A percentile compares a stretch with the other conserved stretches of the same genome.
These are phyloP conservation scores for Wickerhamomyces strasburgensis DNA, from an alignment of 805 yeast species.

Conservation along the genomic window DNA sequence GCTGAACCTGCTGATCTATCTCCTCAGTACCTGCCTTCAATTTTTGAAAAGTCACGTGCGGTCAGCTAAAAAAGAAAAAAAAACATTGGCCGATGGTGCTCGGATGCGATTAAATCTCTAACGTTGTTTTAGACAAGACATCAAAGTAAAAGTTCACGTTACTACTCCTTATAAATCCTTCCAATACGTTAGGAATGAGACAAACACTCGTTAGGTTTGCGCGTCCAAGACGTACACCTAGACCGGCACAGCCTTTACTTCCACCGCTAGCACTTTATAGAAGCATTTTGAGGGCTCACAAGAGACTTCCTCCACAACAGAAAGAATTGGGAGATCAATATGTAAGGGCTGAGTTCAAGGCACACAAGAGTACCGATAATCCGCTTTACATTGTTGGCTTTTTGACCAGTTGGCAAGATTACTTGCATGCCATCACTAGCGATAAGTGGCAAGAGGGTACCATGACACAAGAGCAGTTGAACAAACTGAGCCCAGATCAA, in stretches of 20 bases:
- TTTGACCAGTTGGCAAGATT: constrained; percentile 91
- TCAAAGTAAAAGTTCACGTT: too few species aligned
- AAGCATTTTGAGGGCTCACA: constrained; percentile 79
- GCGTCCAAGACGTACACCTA: constrained; percentile 10
- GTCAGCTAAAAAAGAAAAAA: too few species aligned
- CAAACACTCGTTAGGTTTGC: neutral
- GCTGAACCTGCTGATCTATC: too few species aligned
- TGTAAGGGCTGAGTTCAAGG: constrained; percentile 83
- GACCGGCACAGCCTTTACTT: constrained; percentile 45
- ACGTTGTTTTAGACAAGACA: too few species aligned
- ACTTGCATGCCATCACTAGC: constrained; percentile 52
- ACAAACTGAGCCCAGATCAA: constrained; percentile 88
- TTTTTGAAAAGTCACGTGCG: too few species aligned
- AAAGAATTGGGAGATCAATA: constrained; percentile 84
- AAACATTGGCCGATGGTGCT: too few species aligned
- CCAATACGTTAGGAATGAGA: too few species aligned
- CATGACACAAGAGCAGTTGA: constrained; percentile 60
- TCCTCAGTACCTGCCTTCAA: too few species aligned
- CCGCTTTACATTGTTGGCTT: constrained; percentile 94
- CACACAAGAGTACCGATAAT: constrained; percentile 76
- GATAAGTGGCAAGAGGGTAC: constrained; percentile 61
- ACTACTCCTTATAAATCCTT: too few species aligned
- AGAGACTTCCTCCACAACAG: constrained; percentile 56
- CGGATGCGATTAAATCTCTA: too few species aligned
- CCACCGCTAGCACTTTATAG: constrained; percentile 82